Evolutionary conservation across 1,139 yeast genomes (phyloP), one percentile per base, ranked within the genome.

Genomic region (Suhomyces bolitotheri): DNA sequence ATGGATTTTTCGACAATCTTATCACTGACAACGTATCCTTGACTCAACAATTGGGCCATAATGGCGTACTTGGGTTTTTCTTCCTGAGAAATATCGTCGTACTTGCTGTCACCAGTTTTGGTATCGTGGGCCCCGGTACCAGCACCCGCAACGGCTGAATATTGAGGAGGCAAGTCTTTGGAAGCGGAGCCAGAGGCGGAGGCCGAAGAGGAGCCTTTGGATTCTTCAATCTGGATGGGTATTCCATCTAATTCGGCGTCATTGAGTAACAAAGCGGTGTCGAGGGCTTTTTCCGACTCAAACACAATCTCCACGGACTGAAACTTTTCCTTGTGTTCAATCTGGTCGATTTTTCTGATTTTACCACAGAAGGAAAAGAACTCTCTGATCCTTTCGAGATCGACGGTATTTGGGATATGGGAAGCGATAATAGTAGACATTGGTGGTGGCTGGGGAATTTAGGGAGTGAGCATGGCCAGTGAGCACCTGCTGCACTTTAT

Each of bases 311-410:
- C 63, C 41, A 75, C 72, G 16, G 67, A 50, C 46, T 65, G 62
- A 33, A 66, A 62, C 16, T 56, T 47, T 12, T 48, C 48, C 9
- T 53, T 53, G 15, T 51, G 44, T 34, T 61, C 53, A 32, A 72
- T 34, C 8, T 60, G 51, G 31, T 59, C 55, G 43, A 81, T 69
- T 9, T 66, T 48, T 43, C 66, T 64, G 44, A 84, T 76, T 45
- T 73, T 75, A n/a, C 95, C 95, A 55, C 94, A 83, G 57, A 84
- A 84, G 25, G 84, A 69, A 60, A 85, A 84, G 63, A 85, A 86
- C 43, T 82, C 86, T 34, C 67, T 62, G 27, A 86, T 61, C 51
- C 83, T 80, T 31, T 71, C 71, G 37, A 74, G 66, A 12, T 80
- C 56, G 29, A 82, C 75, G 25, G 71, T 51, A 4, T 64, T 51